Base-by-base conservation (phyloP, 805 yeast genomes). In the Pichia paraexigua region DNA sequence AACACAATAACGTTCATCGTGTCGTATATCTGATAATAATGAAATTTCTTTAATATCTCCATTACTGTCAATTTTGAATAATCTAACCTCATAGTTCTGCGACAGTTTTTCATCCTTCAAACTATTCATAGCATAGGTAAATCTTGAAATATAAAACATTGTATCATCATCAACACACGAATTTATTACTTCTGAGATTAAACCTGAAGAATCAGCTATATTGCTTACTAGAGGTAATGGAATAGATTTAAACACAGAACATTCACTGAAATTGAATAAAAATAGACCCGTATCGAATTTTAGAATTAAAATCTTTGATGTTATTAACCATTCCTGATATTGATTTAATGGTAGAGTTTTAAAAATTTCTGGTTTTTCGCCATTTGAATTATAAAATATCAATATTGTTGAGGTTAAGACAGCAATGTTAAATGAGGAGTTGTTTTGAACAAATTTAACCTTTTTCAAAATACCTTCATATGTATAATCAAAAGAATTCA, bases 371-470 rank as follows among this genome's bases (percentile, higher is more conserved):
- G 41, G 8, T 11, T 41, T 39, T 20, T 49, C 48, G 12, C 32
- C 24, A 8, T 45, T 47, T 18, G 43, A 13, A 22, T 55, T 51
- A 24, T 58, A 63, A 12, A 65, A 50, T n/a, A 56, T 54, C 28
- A 65, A 46, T 1, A 62, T 58, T 17, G 47, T 47, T 2, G 58
- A 41, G 9, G 68, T 61, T 27, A 65, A 50, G 27, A 64, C 57
- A 1, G 57, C 60, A 44, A 63, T 50, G 51, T 60, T 61, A 35
- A 53, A 60, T 25, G 35, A 32, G 12, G 48, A 9, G 12, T 41
- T 46, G 30, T 48, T 53, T 7, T 44, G 46, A 4, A 60, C 47
- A 42, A 63, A 64, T 39, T 56, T 58, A 12, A 65, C 50, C 6
- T 52, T 42, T 8, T 57, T 43, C 18, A 63, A 50, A 10, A 48